Evolutionary conservation across 768 basidiomycete genomes (phyloP), one percentile per base, ranked within the genome.

Genomic region (Cyclocybe aegerita): DNA sequence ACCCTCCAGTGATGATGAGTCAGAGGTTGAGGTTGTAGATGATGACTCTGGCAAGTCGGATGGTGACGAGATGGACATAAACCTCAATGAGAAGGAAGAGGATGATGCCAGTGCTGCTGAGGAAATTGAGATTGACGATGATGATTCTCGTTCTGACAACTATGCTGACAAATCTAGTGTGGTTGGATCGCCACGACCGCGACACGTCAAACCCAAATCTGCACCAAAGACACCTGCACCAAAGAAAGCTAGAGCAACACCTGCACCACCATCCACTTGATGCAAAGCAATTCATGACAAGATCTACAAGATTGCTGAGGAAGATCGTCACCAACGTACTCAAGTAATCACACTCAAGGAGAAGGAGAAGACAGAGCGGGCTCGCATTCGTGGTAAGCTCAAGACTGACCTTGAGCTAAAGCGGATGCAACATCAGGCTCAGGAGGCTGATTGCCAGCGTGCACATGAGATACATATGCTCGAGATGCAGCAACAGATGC

Each of bases 391-490:
- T 16, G 17, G 15, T 23, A 32, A 29, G n/a, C 41, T 39, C 7
- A 15, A 36, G 29, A 16, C 14, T 31, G 38, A 45, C 23, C 43
- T 51, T 50, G 56, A 57, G 46, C 3, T 54, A 11, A 44, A 33
- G 7, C 17, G 36, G 23, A 11, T 57, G 49, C 9, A 52, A 29
- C 46, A 17, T 41, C 48, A 46, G 23, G 37, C 30, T 32, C 29
- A n/a, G 9, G 31, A 59, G 14, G 52, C 50, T 7, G 54, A 8
- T 5, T 37, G 29, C 1, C 45, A 55, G 32, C 54, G 39, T 35
- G 23, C 46, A 49, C 54, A 55, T 36, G 40, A 55, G 12, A 4
- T 55, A 6, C 4, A 31, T 10, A 54, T 53, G 43, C 31, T 49
- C 7, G 43, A 46, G 2, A 29, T 34, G 6, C 52, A 57, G 33